Evolutionary conservation across 306 rosid species (phyloP), one percentile per base, ranked within the genome.

Genomic region (Dryas drummondii): DNA sequence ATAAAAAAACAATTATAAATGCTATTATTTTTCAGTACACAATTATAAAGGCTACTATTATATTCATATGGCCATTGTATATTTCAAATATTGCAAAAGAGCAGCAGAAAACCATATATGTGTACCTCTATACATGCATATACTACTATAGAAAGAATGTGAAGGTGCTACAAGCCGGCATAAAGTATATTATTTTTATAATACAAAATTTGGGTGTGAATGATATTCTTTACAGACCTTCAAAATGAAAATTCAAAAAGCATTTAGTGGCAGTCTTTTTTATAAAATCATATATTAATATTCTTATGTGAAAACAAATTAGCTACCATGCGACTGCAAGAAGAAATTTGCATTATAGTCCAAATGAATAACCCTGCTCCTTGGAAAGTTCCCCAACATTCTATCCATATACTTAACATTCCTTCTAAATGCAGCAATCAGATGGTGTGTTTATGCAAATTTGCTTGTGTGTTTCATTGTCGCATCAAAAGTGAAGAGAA

Each of bases 351-450:
- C 5, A 40, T 40, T 5, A 41, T 51, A 51, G 32, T 53, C 47
- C 37, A 70, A 70, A 9, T 37, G 62, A 54, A 70, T 32, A 68
- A 51, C 8, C 42, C 66, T 19, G 76, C 55, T 71, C 52, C 44
- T 56, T 17, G 64, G 63, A 37, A 54, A 70, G 27, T 70, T 44
- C 19, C 14, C 17, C 26, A 42, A 41, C n/a, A 17, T 11, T 49
- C 40, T 52, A 40, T 5, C 32, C 57, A 6, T 52, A 15, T 37
- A 9, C n/a, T 70, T 22, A n/a, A 40, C 11, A 6, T 19, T 41
- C 40, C 13, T 58, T 47, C 44, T 11, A 10, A 37, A 40, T 17
- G 26, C 37, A 64, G 45, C 49, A 63, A 80, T 4, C 15, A 44
- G 32, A 75, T 37, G 46, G 52, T 9, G 17, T 12, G 26, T 49